A percentile compares a stretch with the other conserved stretches of the same genome.
Conservation (phyloP, 345 rosid genomes). For the Eucalyptus pauciflora region DNA sequence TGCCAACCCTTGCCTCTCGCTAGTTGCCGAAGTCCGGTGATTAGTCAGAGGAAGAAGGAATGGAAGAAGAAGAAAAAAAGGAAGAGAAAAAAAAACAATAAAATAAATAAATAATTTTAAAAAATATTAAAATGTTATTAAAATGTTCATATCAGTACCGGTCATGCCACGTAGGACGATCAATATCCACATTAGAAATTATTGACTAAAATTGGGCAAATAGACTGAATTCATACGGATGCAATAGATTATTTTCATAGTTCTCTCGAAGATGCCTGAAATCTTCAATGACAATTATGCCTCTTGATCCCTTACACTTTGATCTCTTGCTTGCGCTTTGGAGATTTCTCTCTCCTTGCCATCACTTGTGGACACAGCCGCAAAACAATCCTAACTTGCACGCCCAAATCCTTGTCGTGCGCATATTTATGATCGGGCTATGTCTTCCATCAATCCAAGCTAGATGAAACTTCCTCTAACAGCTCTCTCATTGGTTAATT, state of each 20-base stretch:
- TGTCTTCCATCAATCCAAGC: neutral
- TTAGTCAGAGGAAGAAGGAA: neutral
- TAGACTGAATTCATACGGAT: fast-evolving
- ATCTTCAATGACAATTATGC: neutral
- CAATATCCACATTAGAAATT: too few relatives aligned
- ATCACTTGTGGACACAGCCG: too few relatives aligned
- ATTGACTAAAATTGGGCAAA: fast-evolving
- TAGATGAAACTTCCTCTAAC: neutral
- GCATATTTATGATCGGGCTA: neutral
- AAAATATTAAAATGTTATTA: too few relatives aligned
- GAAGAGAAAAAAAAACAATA: fast-evolving
- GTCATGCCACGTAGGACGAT: fast-evolving
- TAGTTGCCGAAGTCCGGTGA: fast-evolving
- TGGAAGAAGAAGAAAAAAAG: neutral
- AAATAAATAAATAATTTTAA: too few relatives aligned
- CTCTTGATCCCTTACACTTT: neutral
- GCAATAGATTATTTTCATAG: fast-evolving
- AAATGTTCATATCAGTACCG: fast-evolving
- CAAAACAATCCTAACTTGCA: neutral
- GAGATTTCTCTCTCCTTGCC: neutral
- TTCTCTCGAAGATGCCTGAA: neutral
- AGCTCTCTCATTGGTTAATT: neutral
- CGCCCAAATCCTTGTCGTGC: neutral
- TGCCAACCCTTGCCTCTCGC: neutral
- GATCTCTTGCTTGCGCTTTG: neutral